phyloP scores from a whole-genome alignment of 768 basidiomycete genomes.

The Mycena vulgaris region DNA sequence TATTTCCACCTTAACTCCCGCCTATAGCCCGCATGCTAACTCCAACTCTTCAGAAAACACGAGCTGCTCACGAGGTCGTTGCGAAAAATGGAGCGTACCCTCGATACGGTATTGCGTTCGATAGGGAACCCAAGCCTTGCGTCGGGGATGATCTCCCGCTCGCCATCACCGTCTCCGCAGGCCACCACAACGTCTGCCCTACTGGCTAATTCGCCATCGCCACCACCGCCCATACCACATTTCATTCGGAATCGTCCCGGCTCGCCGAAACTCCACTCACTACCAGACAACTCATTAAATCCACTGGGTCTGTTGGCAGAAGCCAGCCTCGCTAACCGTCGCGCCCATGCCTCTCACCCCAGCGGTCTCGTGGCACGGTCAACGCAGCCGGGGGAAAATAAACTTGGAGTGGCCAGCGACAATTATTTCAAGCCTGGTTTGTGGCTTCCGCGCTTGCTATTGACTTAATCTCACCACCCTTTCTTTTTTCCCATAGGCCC shows the following conservation, averaged over 20 bases:
- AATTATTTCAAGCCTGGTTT: conserved; percentile 94
- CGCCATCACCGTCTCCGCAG: conserved; percentile 78
- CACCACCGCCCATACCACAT: conserved; percentile 54
- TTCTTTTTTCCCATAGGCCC: conserved; percentile 67
- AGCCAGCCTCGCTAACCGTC: conserved; percentile 84
- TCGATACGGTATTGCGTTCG: conserved; percentile 92
- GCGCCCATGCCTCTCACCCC: conserved; percentile 65
- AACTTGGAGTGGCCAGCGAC: conserved; percentile 86
- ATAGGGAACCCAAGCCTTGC: conserved; percentile 88
- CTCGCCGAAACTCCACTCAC: conserved; percentile 90
- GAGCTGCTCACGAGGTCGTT: conserved; percentile 86
- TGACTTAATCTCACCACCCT: conserved; percentile 28
- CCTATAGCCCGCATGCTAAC: conserved; percentile 47
- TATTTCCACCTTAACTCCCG: conserved; percentile 18
- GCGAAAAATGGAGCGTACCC: conserved; percentile 91
- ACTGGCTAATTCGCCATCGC: conserved; percentile 65
- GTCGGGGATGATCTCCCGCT: conserved; percentile 86
- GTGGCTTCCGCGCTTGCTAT: conserved; percentile 35
- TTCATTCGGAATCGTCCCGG: conserved; percentile 57
- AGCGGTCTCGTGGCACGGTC: conserved; percentile 58
- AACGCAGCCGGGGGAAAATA: conserved; percentile 56
- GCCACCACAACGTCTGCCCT: conserved; percentile 71
- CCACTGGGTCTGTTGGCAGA: conserved; percentile 95
- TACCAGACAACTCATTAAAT: conserved; percentile 94
- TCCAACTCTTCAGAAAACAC: conserved; percentile 75